Evolutionary conservation across 2,329 filamentous ascomycete genomes (phyloP).

Genomic region (Cytospora chrysosperma): DNA sequence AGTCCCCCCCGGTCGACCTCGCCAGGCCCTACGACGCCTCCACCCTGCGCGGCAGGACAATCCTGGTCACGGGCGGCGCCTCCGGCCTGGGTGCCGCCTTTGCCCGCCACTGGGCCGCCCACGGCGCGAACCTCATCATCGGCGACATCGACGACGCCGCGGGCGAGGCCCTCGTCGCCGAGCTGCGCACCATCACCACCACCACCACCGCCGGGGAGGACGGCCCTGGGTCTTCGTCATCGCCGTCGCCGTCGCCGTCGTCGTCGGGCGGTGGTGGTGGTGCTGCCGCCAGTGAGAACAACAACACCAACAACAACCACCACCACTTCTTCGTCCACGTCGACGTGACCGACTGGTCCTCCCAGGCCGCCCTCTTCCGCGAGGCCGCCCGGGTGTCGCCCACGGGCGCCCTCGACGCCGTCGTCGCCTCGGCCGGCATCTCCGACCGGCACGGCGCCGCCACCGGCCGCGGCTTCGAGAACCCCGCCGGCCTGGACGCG

Average conservation of each 20-base stretch:
- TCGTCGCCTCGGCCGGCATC: constrained; percentile 68
- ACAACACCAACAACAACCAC: too few species aligned
- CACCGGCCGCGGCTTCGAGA: constrained; percentile 43
- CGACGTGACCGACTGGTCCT: constrained; percentile 65
- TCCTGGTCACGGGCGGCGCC: constrained; percentile 64
- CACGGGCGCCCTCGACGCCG: constrained; percentile 57
- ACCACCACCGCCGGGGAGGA: too few species aligned
- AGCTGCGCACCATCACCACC: constrained; percentile 45
- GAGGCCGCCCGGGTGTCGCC: constrained; percentile 53
- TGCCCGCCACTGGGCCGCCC: constrained; percentile 51
- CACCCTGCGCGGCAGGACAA: constrained; percentile 53
- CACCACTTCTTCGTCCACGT: constrained; percentile 58
- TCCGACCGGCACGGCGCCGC: constrained; percentile 38
- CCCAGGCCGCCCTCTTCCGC: constrained; percentile 63
- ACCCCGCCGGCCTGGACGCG: constrained; percentile 41
- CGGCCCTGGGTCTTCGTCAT: too few species aligned
- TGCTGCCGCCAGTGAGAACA: constrained; percentile 28
- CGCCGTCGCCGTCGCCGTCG: too few species aligned
- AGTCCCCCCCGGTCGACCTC: constrained; percentile 47
- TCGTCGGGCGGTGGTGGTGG: too few species aligned
- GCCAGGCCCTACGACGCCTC: constrained; percentile 43
- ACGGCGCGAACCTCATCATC: constrained; percentile 60
- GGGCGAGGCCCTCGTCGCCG: constrained; percentile 55
- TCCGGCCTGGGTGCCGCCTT: constrained; percentile 59
- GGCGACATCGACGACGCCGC: constrained; percentile 59